Evolutionary conservation across 2,329 filamentous ascomycete species (phyloP), one percentile per base, ranked within the genome.

Genomic region (Sporothrix humicola): DNA sequence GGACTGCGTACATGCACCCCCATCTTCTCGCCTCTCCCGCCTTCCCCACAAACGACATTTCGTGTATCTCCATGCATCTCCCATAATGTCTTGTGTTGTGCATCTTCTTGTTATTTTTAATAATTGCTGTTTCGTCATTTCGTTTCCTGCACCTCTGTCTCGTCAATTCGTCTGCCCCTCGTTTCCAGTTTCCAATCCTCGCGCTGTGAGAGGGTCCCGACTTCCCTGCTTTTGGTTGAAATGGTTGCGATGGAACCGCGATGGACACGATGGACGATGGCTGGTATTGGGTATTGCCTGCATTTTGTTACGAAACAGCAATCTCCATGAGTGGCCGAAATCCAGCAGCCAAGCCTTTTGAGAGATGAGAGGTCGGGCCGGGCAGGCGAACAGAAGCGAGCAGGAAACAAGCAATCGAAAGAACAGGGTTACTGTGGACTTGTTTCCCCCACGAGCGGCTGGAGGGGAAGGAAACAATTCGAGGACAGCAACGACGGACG

Each of bases 271-370:
- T 37, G 31, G 31, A 37, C 31, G 3, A 37, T 37, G 31, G 31
- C 31, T 37, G 31, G 31, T 37, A 37, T 37, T 37, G 31, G 7
- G 23, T 31, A 63, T 68, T 37, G 6, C 3, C 17, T 8, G 37
- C 17, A 48, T 66, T 69, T 42, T 69, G 66, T 69, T 69, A 69
- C 66, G 66, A 69, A 54, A 69, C 26, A 52, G 23, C 46, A 68
- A 68, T 9, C 9, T 15, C 12, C 2, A 3, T 52, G 46, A 52
- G 12, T 52, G 65, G 66, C 5, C 48, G 20, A 48, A 20, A 17
- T 26, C 6, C 13, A 3, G 10, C 20, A 15, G 61, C 42, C 42
- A 66, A 66, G 61, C 61, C 42, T 46, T 66, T 46, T 66, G 59
- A 23, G 59, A 65, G n/a, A n/a, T 42, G 10, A 15, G 15, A 31